Percentiles rank a stretch among this genome's conserved stretches.
Conservation (phyloP, 2,329 filamentous ascomycete species). For the Aspergillus fischeri region DNA sequence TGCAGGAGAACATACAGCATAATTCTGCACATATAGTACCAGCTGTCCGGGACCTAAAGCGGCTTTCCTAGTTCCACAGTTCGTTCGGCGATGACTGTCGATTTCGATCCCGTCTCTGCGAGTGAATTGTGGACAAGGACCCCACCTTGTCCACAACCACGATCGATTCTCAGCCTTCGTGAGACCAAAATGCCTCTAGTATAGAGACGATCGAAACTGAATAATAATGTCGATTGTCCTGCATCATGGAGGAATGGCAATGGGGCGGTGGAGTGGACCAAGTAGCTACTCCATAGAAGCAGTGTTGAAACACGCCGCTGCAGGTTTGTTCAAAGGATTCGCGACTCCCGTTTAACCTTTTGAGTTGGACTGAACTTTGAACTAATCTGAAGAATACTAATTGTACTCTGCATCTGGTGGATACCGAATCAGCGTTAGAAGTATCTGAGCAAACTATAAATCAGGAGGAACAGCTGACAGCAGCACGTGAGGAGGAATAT, state of each 20-base stretch:
- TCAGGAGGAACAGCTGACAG: not conserved
- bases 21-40: not conserved
- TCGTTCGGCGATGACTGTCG: not conserved
- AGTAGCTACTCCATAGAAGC: not conserved
- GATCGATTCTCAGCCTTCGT: not conserved
- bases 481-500: not conserved
- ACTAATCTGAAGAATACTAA: not conserved
- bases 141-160: not conserved
- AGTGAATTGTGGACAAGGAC: too few species aligned
- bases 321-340: not conserved
- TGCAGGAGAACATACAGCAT: not conserved
- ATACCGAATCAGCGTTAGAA: too few species aligned
- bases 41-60: not conserved
- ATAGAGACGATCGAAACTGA: not conserved
- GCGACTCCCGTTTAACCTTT: not conserved
- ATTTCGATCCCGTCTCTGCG: not conserved
- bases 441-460: too few species aligned
- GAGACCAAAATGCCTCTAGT: not conserved
- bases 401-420: not conserved
- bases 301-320: slow-evolving; percentile 1
- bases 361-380: not conserved
- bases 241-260: not conserved
- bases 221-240: not conserved
- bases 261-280: slow-evolving; percentile 2
- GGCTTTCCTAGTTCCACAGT: not conserved